phyloP scores from a whole-genome alignment of 495 filamentous ascomycete species.

The Filosporella fistucella region DNA sequence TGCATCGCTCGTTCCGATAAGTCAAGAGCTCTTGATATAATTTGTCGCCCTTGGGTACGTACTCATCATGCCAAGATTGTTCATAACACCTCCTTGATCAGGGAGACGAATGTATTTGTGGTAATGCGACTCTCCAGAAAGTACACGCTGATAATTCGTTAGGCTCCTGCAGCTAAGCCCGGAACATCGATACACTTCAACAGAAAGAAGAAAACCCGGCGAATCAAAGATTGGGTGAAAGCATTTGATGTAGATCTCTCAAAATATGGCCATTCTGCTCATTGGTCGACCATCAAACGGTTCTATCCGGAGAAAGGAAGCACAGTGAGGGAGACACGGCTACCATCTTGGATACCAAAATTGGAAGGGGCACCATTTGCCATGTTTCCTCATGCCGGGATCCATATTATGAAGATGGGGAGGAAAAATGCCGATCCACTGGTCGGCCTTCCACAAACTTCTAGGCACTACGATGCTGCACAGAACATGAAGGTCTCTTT shows the following conservation, averaged over 20 bases:
- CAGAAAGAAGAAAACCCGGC: not conserved
- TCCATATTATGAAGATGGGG: not conserved
- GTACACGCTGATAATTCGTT: no score
- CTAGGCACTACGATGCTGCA: no score
- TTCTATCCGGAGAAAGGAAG: no score
- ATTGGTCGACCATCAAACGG: no score
- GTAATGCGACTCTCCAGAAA: not conserved
- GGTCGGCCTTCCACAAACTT: not conserved
- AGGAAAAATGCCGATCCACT: not conserved
- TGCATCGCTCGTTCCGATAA: not conserved
- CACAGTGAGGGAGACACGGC: no score
- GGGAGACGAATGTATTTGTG: not conserved
- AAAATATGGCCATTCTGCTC: no score
- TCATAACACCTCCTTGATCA: not conserved
- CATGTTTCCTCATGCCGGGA: not conserved
- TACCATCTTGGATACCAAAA: not conserved
- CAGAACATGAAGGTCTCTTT: not conserved
- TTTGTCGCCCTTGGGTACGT: conserved; percentile 8
- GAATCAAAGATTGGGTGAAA: not conserved
- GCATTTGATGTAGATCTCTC: no score
- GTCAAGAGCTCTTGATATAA: conserved; percentile 4
- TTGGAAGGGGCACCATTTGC: not conserved
- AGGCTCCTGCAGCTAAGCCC: no score
- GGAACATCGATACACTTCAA: not conserved
- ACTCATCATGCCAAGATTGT: not conserved